Evolutionary conservation across 768 basidiomycete genomes (phyloP).

Genomic region (Tylopilus felleus): DNA sequence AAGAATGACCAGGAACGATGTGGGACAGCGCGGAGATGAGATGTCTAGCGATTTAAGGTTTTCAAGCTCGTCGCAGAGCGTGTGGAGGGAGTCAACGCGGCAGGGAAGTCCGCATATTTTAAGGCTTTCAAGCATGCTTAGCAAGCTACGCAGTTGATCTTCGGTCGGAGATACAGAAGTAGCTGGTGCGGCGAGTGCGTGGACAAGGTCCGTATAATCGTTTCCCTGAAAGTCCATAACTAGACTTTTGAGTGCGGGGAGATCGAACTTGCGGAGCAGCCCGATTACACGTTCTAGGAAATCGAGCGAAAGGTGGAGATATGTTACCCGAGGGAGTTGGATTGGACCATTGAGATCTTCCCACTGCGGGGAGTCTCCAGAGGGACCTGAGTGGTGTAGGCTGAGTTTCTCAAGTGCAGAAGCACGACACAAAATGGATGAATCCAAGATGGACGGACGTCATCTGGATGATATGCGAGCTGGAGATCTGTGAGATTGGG

Average conservation of each 20-base stretch:
- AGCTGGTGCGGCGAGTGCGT: constrained; percentile 35
- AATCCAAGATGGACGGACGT: constrained; percentile 59
- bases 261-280: constrained; percentile 25
- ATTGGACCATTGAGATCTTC: constrained; percentile 21
- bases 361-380: constrained; percentile 39
- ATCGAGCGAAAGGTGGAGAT: constrained; percentile 39
- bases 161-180: constrained; percentile 29
- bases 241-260: constrained; percentile 37
- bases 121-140: constrained; percentile 48
- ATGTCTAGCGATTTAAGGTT: constrained; percentile 42
- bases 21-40: no score
- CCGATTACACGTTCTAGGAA: constrained; percentile 38
- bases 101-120: constrained; percentile 53
- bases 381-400: constrained; percentile 57
- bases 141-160: constrained; percentile 32
- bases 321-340: constrained; percentile 24
- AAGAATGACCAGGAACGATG: background rate
- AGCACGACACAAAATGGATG: constrained; percentile 50
- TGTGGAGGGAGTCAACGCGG: constrained; percentile 22
- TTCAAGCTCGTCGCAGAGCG: constrained; percentile 44
- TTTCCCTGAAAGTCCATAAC: constrained; percentile 53
- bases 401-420: constrained; percentile 52
- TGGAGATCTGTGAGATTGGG: constrained; percentile 47
- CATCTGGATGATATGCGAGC: constrained; percentile 57
- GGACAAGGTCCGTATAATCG: constrained; percentile 51